Conservation (phyloP, 805 yeast species). For the Pichia scutulata region DNA sequence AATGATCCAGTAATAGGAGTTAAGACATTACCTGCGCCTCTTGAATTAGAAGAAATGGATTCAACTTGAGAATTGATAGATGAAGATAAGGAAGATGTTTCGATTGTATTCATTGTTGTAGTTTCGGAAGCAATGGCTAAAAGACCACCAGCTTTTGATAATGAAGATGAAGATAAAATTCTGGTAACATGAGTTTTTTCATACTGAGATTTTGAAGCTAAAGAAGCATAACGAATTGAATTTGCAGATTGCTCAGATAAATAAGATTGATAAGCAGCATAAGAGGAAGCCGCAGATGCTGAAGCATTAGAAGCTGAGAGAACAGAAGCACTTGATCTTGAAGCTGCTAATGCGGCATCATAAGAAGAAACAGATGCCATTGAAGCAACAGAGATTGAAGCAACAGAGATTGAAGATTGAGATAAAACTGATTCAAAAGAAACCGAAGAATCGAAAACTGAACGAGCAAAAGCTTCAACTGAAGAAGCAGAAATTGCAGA, state of each 20-base stretch:
- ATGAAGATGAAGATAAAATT: constrained; percentile 9
- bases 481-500: constrained; percentile 15
- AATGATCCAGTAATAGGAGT: constrained; percentile 26
- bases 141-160: constrained; percentile 32
- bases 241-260: not conserved
- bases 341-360: not conserved
- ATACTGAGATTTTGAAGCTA: constrained; percentile 3
- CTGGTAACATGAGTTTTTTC: constrained; percentile 9
- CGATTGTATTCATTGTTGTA: constrained; percentile 5
- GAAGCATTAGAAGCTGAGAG: constrained; percentile 2
- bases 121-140: constrained; percentile 35
- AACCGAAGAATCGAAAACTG: not conserved
- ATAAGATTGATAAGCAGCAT: not conserved
- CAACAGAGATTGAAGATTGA: not conserved
- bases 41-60: constrained; percentile 10
- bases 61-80: constrained; percentile 24
- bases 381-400: not conserved
- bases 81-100: constrained; percentile 19
- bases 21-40: constrained; percentile 23
- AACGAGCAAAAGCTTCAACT: not conserved
- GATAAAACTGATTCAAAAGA: not conserved
- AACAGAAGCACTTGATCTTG: not conserved
- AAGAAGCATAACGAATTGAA: not conserved
- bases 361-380: constrained; percentile 13
- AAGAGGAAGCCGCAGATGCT: constrained; percentile 1